Evolutionary conservation across 192 early-diverging fungal species (phyloP).

Genomic region (Linnemannia schmuckeri): DNA sequence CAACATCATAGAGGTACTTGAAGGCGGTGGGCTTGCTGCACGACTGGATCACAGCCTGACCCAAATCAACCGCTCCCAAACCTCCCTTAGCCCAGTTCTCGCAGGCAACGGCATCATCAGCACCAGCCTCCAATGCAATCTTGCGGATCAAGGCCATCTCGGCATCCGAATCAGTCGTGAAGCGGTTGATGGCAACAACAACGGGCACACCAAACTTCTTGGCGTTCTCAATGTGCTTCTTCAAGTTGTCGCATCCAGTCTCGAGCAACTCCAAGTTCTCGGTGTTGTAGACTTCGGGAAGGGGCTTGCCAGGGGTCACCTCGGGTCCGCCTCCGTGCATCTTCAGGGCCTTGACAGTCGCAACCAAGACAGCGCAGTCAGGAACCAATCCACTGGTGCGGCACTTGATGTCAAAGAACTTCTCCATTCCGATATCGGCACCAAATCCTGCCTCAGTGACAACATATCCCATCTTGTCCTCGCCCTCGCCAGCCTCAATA

Average conservation of each 20-base stretch:
- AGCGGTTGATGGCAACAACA: constrained; percentile 93
- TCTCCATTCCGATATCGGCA: constrained; percentile 99
- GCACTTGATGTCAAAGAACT: constrained; percentile 99
- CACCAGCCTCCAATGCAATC: constrained; percentile 86
- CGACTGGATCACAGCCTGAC: constrained; percentile 83
- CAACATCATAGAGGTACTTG: constrained; percentile 90
- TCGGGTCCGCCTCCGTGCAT: constrained; percentile 98
- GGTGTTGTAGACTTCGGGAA: constrained; percentile 90
- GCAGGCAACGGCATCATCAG: constrained; percentile 85
- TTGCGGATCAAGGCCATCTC: constrained; percentile 85
- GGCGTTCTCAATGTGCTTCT: constrained; percentile 94
- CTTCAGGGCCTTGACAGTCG: constrained; percentile 95
- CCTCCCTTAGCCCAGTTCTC: constrained; percentile 97
- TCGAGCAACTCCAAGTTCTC: constrained; percentile 90
- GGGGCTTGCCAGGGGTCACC: constrained; percentile 82
- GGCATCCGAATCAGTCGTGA: constrained; percentile 85
- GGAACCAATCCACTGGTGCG: constrained; percentile 90
- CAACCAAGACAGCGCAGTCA: constrained; percentile 92
- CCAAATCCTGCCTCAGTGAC: constrained; percentile 99
- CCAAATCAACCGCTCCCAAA: constrained; percentile 89
- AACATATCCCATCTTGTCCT: constrained; percentile 83
- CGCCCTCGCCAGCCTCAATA: constrained; percentile 68
- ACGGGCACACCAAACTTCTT: constrained; percentile 91
- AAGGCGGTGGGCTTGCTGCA: constrained; percentile 68
- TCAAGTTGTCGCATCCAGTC: constrained; percentile 89